Percentiles rank a stretch among this genome's conserved stretches.
Evolutionary conservation across 768 basidiomycete genomes (phyloP).

Genomic region (Melanogaster broomeanus): DNA sequence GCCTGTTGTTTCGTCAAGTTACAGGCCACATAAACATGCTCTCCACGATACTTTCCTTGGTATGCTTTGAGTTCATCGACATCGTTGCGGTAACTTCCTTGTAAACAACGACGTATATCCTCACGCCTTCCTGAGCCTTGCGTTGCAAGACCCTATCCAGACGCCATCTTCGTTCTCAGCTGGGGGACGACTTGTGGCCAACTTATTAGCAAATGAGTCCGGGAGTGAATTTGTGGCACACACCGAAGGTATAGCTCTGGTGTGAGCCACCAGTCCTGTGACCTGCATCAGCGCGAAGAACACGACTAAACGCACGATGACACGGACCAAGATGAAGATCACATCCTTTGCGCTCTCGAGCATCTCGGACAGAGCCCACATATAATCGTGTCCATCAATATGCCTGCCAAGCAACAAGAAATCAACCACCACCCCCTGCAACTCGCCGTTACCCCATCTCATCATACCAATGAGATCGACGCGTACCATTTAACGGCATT

Average conservation of each 20-base stretch:
- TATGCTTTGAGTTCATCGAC: conserved; percentile 84
- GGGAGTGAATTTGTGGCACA: background rate
- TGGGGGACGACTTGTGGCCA: conserved; percentile 62
- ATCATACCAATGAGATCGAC: too few relatives aligned
- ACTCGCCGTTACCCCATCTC: background rate
- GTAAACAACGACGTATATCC: conserved; percentile 89
- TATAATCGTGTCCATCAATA: conserved; percentile 95
- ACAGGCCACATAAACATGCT: background rate
- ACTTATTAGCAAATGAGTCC: conserved; percentile 4
- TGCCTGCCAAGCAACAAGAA: conserved; percentile 49
- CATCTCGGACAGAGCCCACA: conserved; percentile 92
- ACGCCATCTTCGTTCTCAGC: conserved; percentile 86
- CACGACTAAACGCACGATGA: background rate
- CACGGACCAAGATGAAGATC: conserved; percentile 81
- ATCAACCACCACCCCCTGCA: background rate
- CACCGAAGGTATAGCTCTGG: conserved; percentile 90
- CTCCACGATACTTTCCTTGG: conserved; percentile 50
- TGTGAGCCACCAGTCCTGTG: conserved; percentile 89
- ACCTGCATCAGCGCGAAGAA: conserved; percentile 2
- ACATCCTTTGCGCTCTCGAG: conserved; percentile 78
- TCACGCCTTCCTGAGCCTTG: conserved; percentile 92
- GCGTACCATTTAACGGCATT: conserved; percentile 84
- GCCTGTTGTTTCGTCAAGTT: conserved; percentile 42
- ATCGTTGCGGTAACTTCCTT: conserved; percentile 96
- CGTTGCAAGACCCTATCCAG: conserved; percentile 82